Conservation (phyloP, 345 rosid genomes). For the Sisymbrium irio region DNA sequence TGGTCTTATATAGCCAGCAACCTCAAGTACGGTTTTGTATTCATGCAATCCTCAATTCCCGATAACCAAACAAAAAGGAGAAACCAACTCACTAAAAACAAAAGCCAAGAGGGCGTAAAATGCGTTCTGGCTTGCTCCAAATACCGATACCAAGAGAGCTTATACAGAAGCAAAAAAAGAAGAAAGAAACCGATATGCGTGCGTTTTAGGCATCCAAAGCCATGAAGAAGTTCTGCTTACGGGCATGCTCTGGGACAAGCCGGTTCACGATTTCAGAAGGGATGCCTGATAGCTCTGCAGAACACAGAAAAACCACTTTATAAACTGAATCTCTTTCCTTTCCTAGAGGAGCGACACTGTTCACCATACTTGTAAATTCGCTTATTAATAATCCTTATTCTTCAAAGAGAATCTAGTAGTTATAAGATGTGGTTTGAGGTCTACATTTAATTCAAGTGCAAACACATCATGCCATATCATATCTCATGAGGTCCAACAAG, state of each 20-base stretch:
- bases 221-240: conserved; percentile 90
- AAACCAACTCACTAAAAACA: conserved; percentile 11
- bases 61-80: not conserved
- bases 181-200: not conserved
- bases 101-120: conserved; percentile 4
- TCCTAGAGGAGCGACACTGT: not conserved
- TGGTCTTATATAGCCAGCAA: conserved; percentile 17
- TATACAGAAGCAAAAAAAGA: conserved; percentile 20
- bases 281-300: conserved; percentile 72
- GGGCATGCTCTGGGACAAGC: conserved; percentile 85
- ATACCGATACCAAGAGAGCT: conserved; percentile 9
- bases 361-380: not conserved
- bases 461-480: conserved; percentile 1
- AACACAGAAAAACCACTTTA: not conserved
- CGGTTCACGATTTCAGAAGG: conserved; percentile 59
- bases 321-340: not conserved
- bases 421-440: not conserved
- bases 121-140: conserved; percentile 11
- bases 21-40: conserved; percentile 24
- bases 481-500: not conserved
- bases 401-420: not conserved
- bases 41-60: conserved; percentile 20
- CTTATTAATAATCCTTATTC: not conserved
- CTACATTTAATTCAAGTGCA: not conserved
- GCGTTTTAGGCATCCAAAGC: conserved; percentile 58